A percentile compares a stretch with the other conserved stretches of the same genome.
phyloP scores from a whole-genome alignment of 2,329 filamentous ascomycete species.

The Ophiocordyceps robertsii region DNA sequence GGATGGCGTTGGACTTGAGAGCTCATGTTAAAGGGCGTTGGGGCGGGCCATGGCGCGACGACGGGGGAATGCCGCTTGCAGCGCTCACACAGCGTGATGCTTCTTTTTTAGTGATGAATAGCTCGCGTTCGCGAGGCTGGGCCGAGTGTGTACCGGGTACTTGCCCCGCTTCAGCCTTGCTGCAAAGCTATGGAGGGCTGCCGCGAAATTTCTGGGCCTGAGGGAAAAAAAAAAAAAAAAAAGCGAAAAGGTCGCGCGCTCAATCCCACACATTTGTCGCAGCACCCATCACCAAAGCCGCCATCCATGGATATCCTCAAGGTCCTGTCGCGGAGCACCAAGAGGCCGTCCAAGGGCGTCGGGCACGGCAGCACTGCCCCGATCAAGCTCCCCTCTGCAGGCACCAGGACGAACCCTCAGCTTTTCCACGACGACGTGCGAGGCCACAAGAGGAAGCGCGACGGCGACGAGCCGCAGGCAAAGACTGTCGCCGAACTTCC shows the following conservation, averaged over 20 bases:
- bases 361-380: constrained; percentile 14
- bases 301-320: constrained; percentile 56
- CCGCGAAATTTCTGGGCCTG: constrained; percentile 6
- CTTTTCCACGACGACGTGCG: constrained; percentile 48
- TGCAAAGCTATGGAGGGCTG: constrained; percentile 4
- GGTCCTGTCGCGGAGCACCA: constrained; percentile 57
- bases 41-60: too few relatives aligned
- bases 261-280: neutral
- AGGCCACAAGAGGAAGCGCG: constrained; percentile 43
- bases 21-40: too few relatives aligned
- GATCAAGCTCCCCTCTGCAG: constrained; percentile 48
- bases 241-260: neutral
- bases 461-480: constrained; percentile 19
- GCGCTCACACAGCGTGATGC: too few relatives aligned
- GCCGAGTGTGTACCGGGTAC: too few relatives aligned
- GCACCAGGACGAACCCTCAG: constrained; percentile 52
- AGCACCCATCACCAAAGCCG: neutral
- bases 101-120: too few relatives aligned
- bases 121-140: too few relatives aligned
- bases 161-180: constrained; percentile 10
- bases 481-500: constrained; percentile 21
- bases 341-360: constrained; percentile 31
- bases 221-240: neutral
- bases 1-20: too few relatives aligned
- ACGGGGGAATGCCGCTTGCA: too few relatives aligned